Conservation (phyloP, 2,329 filamentous ascomycete genomes). For the Cryphonectria nitschkei region DNA sequence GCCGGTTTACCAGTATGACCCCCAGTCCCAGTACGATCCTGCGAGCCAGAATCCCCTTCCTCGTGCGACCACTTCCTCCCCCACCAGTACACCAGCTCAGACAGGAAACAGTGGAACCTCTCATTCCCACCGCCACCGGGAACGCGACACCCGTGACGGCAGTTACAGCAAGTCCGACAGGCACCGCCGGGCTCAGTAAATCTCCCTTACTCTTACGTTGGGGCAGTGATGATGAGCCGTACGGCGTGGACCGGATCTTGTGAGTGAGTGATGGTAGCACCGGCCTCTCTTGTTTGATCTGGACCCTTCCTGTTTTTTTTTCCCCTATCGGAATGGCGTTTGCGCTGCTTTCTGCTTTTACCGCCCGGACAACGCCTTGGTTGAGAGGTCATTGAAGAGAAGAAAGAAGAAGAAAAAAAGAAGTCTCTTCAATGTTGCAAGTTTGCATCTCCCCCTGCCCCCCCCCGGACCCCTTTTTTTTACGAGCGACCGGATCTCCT, state of each 20-base stretch:
- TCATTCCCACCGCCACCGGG: conserved; percentile 25
- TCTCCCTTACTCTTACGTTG: conserved; percentile 11
- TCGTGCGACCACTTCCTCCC: conserved; percentile 24
- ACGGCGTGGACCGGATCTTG: conserved; percentile 21
- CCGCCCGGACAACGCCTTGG: conserved; percentile 11
- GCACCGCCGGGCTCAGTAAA: conserved; percentile 31
- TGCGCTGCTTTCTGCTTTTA: conserved; percentile 18
- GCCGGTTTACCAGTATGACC: conserved; percentile 31
- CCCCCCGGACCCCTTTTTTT: background rate
- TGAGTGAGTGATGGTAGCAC: conserved; percentile 28
- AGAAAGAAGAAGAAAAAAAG: background rate
- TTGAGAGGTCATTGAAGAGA: background rate
- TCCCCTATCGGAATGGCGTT: conserved; percentile 22
- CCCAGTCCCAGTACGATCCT: conserved; percentile 23
- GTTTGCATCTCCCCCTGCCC: conserved; percentile 18
- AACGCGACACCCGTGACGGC: conserved; percentile 25
- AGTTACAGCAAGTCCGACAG: conserved; percentile 20
- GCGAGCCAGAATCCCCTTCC: conserved; percentile 18
- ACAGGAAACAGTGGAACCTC: conserved; percentile 29
- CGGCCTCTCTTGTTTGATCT: conserved; percentile 22
- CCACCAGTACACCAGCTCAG: conserved; percentile 30
- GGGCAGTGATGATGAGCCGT: conserved; percentile 29
- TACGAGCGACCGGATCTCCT: conserved; percentile 17
- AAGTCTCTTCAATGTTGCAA: conserved; percentile 12
- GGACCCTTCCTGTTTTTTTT: conserved; percentile 14